Base-by-base conservation (phyloP, 805 yeast species). In the Wickerhamomyces canadensis region DNA sequence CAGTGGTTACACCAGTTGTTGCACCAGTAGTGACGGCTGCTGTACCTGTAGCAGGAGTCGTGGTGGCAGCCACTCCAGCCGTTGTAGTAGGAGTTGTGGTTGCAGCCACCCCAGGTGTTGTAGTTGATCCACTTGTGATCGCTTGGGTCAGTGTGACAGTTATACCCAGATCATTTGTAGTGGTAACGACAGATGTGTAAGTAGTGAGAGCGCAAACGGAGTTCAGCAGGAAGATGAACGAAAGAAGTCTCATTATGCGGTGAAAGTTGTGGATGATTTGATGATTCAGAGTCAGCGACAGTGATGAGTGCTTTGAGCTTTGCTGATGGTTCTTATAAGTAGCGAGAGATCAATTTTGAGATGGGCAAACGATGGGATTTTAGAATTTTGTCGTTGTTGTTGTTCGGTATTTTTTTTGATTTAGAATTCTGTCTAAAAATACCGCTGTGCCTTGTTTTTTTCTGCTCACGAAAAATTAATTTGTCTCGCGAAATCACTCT, bases 141-240 rank as follows among this genome's bases (percentile, higher is more conserved):
- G 49, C 39, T 32, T 46, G 53, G n/a, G 55, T 45, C 17, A 51
- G 32, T 4, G 55, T 51, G 16, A 44, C 56, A 1, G 49, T 36
- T 25, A 45, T 35, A 35, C 54, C 56, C n/a, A 42, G 34, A 35
- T 42, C 38, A 39, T 57, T 44, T 23, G 58, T 41, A 41, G 58
- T 37, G 35, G 52, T 36, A 41, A 52, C 24, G 42, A 55, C 39
- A 8, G 54, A 33, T 37, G 33, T 19, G 35, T 31, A 34, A 30
- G 52, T 34, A 5, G 40, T 26, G 26, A 28, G 44, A 13, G 36
- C 52, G 25, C 15, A 37, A 26, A 21, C 38, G 25, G 22, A 41
- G 22, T 27, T 22, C 4, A 41, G 46, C 9, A 35, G 33, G 15
- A 43, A 43, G 19, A 41, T 19, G 11, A 45, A 23, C 3, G 40